Conservation (phyloP, 495 filamentous ascomycete genomes). For the Barbatosphaeria neglecta region DNA sequence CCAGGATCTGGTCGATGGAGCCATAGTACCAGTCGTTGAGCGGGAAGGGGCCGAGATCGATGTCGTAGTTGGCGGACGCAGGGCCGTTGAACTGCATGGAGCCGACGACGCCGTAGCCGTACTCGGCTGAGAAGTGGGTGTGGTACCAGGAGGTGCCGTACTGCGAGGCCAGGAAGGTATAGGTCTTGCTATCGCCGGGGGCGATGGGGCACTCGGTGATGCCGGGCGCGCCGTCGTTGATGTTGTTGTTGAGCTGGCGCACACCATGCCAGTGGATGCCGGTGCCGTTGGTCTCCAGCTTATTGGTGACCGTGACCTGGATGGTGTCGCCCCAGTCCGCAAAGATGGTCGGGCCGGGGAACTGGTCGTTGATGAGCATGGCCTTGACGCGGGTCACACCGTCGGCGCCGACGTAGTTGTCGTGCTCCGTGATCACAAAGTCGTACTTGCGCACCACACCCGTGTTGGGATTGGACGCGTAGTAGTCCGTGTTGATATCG, state of each 20-base stretch:
- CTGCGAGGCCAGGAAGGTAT: conserved; percentile 15
- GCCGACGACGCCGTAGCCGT: conserved; percentile 38
- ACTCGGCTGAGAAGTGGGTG: conserved; percentile 46
- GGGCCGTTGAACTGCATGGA: conserved; percentile 38
- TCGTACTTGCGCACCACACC: conserved; percentile 21
- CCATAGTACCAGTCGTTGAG: conserved; percentile 37
- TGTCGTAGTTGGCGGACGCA: conserved; percentile 36
- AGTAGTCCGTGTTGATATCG: conserved; percentile 22
- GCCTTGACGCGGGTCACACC: conserved; percentile 22
- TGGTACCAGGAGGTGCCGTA: conserved; percentile 58
- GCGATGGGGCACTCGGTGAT: conserved; percentile 39
- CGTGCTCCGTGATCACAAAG: conserved; percentile 22
- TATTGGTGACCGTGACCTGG: conserved; percentile 44
- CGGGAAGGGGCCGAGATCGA: conserved; percentile 36
- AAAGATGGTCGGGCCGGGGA: conserved; percentile 13
- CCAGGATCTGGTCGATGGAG: conserved; percentile 14
- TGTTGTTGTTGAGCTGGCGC: conserved; percentile 14
- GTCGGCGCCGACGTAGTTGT: conserved; percentile 32
- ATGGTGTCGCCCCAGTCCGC: conserved; percentile 50
- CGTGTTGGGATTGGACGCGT: conserved; percentile 12
- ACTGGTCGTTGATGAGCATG: conserved; percentile 30
- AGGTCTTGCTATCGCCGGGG: conserved; percentile 22
- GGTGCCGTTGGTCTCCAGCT: conserved; percentile 27
- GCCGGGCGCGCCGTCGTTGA: conserved; percentile 31
- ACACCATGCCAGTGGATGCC: conserved; percentile 48